These are phyloP conservation scores for Alternaria novae-zelandiae DNA, from an alignment of 2,329 filamentous ascomycete species.

Conservation along the genomic window DNA sequence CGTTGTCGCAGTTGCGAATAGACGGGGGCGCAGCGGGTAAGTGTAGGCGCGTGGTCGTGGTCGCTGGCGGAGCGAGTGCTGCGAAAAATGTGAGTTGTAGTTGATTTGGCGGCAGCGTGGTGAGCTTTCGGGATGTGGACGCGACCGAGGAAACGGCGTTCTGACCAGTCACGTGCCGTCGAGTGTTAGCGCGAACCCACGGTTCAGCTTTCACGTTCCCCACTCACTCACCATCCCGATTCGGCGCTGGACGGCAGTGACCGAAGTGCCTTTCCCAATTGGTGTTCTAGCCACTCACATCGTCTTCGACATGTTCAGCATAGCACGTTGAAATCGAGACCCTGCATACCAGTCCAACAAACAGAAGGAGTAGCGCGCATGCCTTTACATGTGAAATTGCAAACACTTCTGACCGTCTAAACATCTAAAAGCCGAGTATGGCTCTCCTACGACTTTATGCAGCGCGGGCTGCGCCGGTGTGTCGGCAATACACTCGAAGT, in stretches of 20 bases:
- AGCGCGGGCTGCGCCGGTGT: not conserved
- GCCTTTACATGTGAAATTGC: not conserved
- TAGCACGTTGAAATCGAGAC: not conserved
- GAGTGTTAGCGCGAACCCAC: constrained; percentile 16
- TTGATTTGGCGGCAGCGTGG: not conserved
- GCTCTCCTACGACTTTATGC: not conserved
- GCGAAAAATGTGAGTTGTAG: not conserved
- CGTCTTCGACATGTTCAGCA: not conserved
- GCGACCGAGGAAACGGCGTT: constrained; percentile 2
- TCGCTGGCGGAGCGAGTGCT: not conserved
- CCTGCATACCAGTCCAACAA: not conserved
- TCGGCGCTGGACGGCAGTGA: not conserved
- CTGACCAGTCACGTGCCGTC: constrained; percentile 16
- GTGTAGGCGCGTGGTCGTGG: not conserved
- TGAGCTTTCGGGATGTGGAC: not conserved
- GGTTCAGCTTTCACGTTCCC: not conserved
- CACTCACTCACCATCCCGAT: constrained; percentile 3
- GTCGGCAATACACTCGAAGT: not conserved
- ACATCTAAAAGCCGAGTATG: not conserved
- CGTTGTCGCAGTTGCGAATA: not conserved
- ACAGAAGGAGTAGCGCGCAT: not conserved
- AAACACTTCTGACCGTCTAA: not conserved
- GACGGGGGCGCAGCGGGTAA: not conserved
- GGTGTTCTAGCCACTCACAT: not conserved
- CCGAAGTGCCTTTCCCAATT: not conserved